Conservation (phyloP, 352 stramenopile genomes). For the Thalassiosira mediterranea region DNA sequence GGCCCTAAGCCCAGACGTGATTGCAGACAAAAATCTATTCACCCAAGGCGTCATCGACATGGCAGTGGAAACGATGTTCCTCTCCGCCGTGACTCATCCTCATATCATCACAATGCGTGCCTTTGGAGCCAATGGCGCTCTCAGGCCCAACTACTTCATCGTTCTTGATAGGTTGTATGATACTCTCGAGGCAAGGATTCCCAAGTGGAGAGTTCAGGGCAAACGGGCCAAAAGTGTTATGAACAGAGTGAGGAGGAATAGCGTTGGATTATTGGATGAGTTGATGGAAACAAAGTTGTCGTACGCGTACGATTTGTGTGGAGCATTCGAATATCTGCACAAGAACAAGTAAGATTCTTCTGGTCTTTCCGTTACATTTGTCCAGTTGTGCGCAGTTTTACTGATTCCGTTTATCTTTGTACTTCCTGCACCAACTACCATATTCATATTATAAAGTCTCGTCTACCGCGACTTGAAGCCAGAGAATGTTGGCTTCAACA, state of each 20-base stretch:
- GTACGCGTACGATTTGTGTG: constrained; percentile 45
- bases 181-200: constrained; percentile 58
- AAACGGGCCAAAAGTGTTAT: constrained; percentile 25
- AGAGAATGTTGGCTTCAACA: constrained; percentile 46
- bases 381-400: too few species aligned
- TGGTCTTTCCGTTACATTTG: neutral
- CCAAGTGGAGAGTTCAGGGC: constrained; percentile 42
- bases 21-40: constrained; percentile 18
- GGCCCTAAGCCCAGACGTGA: constrained; percentile 40
- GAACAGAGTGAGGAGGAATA: constrained; percentile 33
- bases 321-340: constrained; percentile 45
- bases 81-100: constrained; percentile 55
- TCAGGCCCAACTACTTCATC: constrained; percentile 58
- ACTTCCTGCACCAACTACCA: neutral
- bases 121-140: constrained; percentile 20
- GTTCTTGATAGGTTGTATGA: constrained; percentile 69
- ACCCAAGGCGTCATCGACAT: constrained; percentile 59
- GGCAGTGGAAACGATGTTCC: constrained; percentile 55
- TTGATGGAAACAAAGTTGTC: constrained; percentile 36
- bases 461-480: constrained; percentile 41
- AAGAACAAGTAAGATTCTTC: constrained; percentile 35
- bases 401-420: neutral
- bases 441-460: constrained; percentile 1
- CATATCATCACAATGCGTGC: constrained; percentile 71
- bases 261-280: constrained; percentile 11